Base-by-base conservation (phyloP, 2,329 filamentous ascomycete genomes). In the Aspergillus intermedius region DNA sequence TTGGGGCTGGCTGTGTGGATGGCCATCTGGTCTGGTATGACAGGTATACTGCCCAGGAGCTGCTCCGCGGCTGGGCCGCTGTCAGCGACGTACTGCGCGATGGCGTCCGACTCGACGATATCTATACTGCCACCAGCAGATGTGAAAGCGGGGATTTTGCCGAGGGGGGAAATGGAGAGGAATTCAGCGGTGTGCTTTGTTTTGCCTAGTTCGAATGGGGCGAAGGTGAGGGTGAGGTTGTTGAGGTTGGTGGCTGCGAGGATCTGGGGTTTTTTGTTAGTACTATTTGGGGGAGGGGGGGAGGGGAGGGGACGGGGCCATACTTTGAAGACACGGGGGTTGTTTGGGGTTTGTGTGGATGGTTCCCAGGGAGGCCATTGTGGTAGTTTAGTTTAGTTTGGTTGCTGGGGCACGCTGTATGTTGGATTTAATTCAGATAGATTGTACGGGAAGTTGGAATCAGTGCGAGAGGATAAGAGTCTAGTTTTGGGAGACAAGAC, bases 71-170 rank as follows among this genome's bases (percentile, higher is more conserved):
- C 63, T 35, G 75, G 72, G 5, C 77, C 76, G 35, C 66, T 68
- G 46, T 70, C 69, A 42, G 75, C 74, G 32, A 77, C 50, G 62
- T 74, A 77, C 39, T 63, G 62, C 15, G 66, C 62, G 57, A 79
- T 79, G 48, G 77, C 76, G 25, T 69, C 66, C 30, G 68, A 67
- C 54, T 79, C 76, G 52, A 69, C 56, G 30, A 79, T 48, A 52
- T 50, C 61, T 30, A 30, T 9, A 59, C 76, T 70, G 42, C 76
- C 76, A 54, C 77, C 73, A 15, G 73, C 62, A 32, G 65, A 67
- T 58, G 77, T 75, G 49, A 79, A 71, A 34, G 69, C 71, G 10
- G 77, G 77, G 4, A 78, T 72, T 58, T 78, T 79, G 58, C 76
- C 76, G 32, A 75, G 56, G 13, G 76, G 74, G 63, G 79, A 79